Base-by-base conservation (phyloP, 2,329 filamentous ascomycete genomes). In the Talaromyces sp. region DNA sequence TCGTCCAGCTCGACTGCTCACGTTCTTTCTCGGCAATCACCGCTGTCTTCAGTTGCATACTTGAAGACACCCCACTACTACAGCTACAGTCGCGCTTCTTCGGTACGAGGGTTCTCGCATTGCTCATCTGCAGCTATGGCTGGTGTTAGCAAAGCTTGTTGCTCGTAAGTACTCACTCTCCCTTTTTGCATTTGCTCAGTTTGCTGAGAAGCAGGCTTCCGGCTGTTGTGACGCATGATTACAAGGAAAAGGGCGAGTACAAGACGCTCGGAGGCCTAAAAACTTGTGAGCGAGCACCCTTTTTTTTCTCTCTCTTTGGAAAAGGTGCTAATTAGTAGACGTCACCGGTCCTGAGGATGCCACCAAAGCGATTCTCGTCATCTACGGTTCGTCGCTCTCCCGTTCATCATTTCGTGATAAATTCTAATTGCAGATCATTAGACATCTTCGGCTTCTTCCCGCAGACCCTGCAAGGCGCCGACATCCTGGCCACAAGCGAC, bases 371-470 rank as follows among this genome's bases (percentile, higher is more conserved):
- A 82, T 88, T 68, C 74, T 88, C 30, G 74, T 86, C 64, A 71
- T 87, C 63, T 87, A 76, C 65, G 78, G 78, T 77, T 66, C 61
- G 53, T 51, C 30, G 13, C n/a, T 7, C 52, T 4, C 42, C n/a
- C 7, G 9, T 4, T 22, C 39, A 22, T 47, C 10, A 47, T 47
- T 19, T 11, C 9, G 32, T 13, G 8, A 10, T 25, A 6, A n/a
- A 27, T 15, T 25, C 55, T 78, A 28, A 32, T 28, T 28, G 27
- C 27, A 53, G n/a, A n/a, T 10, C 8, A 56, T 42, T 13, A 77
- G 84, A 86, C 69, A 86, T 87, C 72, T 88, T 88, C 70, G 85
- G 85, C 58, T 87, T 84, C 79, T 87, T 84, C 74, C 78, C 80
- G 10, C 85, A 88, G 69, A 87, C 84, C 10, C 67, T 87, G 19